These are phyloP conservation scores for Penicillium sp. DNA, from an alignment of 2,329 filamentous ascomycete genomes.

Conservation along the genomic window DNA sequence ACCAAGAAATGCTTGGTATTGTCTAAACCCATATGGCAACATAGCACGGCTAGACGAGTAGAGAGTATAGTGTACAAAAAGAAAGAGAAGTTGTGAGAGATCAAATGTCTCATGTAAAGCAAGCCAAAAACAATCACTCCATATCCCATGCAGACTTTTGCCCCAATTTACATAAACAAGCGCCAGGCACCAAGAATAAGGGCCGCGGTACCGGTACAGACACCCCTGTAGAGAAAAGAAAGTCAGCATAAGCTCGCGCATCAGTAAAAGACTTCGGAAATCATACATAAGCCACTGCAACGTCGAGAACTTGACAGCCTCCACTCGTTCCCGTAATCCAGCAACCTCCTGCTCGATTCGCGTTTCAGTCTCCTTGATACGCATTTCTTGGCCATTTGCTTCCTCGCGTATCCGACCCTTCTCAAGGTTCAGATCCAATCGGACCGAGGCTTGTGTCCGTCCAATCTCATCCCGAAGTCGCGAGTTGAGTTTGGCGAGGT, in stretches of 20 bases:
- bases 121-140: conserved; percentile 18
- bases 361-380: conserved; percentile 98
- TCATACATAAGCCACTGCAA: conserved; percentile 97
- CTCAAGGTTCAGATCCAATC: conserved; percentile 90
- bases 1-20: neutral
- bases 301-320: conserved; percentile 97
- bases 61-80: conserved; percentile 15
- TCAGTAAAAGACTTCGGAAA: neutral
- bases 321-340: conserved; percentile 82
- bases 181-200: conserved; percentile 68
- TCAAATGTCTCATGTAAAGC: conserved; percentile 6
- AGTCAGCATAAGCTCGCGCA: conserved; percentile 28
- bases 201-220: conserved; percentile 65
- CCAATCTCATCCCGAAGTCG: conserved; percentile 90
- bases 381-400: conserved; percentile 92
- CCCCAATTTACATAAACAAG: conserved; percentile 56
- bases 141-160: conserved; percentile 20
- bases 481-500: conserved; percentile 89
- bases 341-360: conserved; percentile 98
- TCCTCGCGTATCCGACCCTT: conserved; percentile 96
- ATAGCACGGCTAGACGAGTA: conserved; percentile 5
- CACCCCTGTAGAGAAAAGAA: conserved; percentile 49
- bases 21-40: neutral
- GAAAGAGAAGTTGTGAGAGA: conserved; percentile 10
- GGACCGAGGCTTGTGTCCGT: conserved; percentile 86